phyloP scores from a whole-genome alignment of 2,329 filamentous ascomycete species.

The Neopestalotiopsis sp. region DNA sequence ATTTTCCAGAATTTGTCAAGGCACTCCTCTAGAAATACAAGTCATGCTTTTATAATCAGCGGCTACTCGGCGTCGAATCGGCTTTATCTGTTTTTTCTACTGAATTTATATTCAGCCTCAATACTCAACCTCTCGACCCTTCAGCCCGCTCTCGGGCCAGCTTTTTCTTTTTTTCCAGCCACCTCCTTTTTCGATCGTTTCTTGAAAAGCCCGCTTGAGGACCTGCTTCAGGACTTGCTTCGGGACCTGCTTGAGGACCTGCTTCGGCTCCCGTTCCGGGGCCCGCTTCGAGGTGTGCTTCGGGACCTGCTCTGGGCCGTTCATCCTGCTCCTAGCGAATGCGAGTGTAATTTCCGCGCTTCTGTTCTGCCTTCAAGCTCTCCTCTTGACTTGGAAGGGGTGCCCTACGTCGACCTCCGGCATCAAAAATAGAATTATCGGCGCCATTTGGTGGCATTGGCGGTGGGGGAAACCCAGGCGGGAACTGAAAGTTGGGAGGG shows the following conservation, averaged over 20 bases:
- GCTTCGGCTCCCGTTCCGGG: too few relatives aligned
- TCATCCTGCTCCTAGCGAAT: constrained; percentile 42
- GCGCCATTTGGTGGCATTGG: constrained; percentile 35
- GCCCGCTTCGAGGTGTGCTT: neutral
- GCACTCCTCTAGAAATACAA: constrained; percentile 11
- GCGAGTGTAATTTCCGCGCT: constrained; percentile 64
- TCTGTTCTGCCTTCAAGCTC: constrained; percentile 79
- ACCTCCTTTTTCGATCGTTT: neutral
- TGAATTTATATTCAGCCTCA: too few relatives aligned
- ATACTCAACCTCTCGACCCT: too few relatives aligned
- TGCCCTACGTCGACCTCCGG: constrained; percentile 55
- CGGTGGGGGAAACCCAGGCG: constrained; percentile 50
- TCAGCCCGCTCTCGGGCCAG: too few relatives aligned
- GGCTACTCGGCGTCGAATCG: neutral
- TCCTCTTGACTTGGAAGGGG: constrained; percentile 85
- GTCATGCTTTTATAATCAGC: neutral
- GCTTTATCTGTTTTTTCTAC: neutral
- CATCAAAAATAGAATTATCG: constrained; percentile 22
- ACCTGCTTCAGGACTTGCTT: too few relatives aligned
- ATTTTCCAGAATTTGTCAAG: constrained; percentile 6
- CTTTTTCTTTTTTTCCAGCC: neutral
- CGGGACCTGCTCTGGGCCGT: neutral
- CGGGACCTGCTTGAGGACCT: too few relatives aligned
- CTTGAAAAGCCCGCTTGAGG: neutral
- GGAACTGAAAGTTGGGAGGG: constrained; percentile 47